Percentiles rank a stretch among this genome's conserved stretches.
Conservation (phyloP, 352 stramenopile genomes). For the Pythium dissimile region DNA sequence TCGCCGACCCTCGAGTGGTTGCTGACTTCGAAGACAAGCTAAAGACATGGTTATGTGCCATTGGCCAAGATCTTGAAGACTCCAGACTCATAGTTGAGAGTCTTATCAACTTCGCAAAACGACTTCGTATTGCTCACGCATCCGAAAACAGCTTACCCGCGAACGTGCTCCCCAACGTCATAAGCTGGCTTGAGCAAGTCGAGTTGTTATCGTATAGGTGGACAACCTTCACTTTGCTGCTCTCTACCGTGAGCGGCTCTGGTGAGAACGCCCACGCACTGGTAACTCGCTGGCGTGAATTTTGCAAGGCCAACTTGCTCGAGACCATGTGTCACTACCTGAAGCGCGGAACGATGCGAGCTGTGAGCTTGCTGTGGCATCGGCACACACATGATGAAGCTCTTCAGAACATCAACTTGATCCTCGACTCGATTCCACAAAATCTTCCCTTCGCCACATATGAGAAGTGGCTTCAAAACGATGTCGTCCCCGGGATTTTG, state of each 20-base stretch:
- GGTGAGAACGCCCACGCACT: constrained; percentile 9
- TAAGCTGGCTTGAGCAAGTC: constrained; percentile 21
- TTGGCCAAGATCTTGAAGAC: constrained; percentile 23
- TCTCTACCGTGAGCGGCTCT: constrained; percentile 18
- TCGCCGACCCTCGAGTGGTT: not conserved
- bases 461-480: constrained; percentile 44
- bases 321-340: constrained; percentile 45
- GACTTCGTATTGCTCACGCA: constrained; percentile 10
- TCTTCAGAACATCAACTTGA: constrained; percentile 29
- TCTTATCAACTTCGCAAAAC: constrained; percentile 18
- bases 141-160: not conserved
- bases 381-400: constrained; percentile 37
- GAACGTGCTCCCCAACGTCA: not conserved
- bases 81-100: constrained; percentile 18
- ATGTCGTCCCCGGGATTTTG: constrained; percentile 49
- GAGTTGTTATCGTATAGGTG: constrained; percentile 43
- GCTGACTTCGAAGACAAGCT: constrained; percentile 8
- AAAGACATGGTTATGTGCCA: constrained; percentile 5
- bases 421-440: constrained; percentile 34
- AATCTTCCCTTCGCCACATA: constrained; percentile 46
- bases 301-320: constrained; percentile 31
- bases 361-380: constrained; percentile 50
- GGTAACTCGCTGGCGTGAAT: constrained; percentile 30
- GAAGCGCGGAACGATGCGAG: constrained; percentile 45
- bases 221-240: constrained; percentile 68